Evolutionary conservation across 768 basidiomycete genomes (phyloP), one percentile per base, ranked within the genome.

Genomic region (Mycena amicta): DNA sequence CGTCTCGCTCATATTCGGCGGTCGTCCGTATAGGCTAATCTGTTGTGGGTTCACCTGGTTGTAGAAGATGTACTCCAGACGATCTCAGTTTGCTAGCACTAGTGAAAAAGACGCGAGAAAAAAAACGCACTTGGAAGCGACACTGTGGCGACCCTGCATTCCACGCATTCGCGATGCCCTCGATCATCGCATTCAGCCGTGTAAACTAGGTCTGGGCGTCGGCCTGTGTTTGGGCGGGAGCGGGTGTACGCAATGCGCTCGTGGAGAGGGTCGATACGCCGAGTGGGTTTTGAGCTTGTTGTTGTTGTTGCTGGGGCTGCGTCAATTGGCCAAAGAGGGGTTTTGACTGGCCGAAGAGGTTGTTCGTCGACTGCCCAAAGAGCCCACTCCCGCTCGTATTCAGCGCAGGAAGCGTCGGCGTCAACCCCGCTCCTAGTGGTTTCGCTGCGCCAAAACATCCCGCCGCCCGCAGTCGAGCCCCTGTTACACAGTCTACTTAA

Each of bases 1-100:
- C 8, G 76, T 76, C 43, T 92, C 89, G 47, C 90, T 87, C 4
- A 82, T 81, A 64, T 91, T 91, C 15, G 78, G 70, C 13, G 93
- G 92, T 16, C 89, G 84, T 5, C 82, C 86, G 61, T 90, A 95
- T 52, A 86, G 63, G 26, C 74, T 77, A 2, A 89, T 83, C 63
- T 87, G 79, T 4, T 75, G 76, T 0, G 90, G 89, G 64, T 89
- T 85, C 3, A 93, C 90, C 15, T 91, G 75, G 65, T 93, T 94
- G 70, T 95, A 94, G 64, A 95, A 95, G 61, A 84, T 85, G 62
- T 91, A 83, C 92, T 93, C 54, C 3, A 33, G 15, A 56, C 2
- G n/a, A n/a, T n/a, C n/a, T n/a, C n/a, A 27, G 12, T 46, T 52
- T 6, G 40, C 30, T 37, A 52, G 39, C 5, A 45, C 8, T 29